phyloP scores from a whole-genome alignment of 106 monocot species.

The Platanthera guangdongensis region DNA sequence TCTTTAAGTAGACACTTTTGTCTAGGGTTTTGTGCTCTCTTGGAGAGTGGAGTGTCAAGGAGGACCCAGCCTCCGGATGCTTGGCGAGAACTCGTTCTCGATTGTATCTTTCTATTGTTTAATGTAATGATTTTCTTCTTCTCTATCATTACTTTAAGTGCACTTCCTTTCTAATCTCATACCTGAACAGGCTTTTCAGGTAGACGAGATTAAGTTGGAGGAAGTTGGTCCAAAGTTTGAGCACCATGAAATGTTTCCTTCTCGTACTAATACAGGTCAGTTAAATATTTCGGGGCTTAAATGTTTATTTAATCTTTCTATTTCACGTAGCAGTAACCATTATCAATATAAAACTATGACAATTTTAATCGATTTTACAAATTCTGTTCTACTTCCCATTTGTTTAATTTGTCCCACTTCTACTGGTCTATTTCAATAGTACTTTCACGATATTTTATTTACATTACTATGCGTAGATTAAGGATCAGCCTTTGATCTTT shows the following conservation, averaged over 20 bases:
- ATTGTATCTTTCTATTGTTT: no score
- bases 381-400: background rate
- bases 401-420: background rate
- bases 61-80: no score
- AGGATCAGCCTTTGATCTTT: background rate
- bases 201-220: constrained; percentile 71
- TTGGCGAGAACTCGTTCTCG: no score
- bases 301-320: background rate
- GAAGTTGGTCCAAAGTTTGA: constrained; percentile 97
- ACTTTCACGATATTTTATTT: background rate
- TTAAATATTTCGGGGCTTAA: background rate
- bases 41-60: no score
- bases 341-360: background rate
- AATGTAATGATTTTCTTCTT: no score
- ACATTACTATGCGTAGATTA: background rate
- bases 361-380: background rate
- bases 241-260: constrained; percentile 91
- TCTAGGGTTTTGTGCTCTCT: no score
- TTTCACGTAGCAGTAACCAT: background rate
- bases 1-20: no score
- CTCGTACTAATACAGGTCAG: constrained; percentile 92
- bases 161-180: background rate
- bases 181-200: constrained; percentile 47
- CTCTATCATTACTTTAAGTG: no score
- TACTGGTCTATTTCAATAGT: background rate